Evolutionary conservation across 1,284 basidiomycete species (phyloP).

Genomic region (Moesziomyces sp.): DNA sequence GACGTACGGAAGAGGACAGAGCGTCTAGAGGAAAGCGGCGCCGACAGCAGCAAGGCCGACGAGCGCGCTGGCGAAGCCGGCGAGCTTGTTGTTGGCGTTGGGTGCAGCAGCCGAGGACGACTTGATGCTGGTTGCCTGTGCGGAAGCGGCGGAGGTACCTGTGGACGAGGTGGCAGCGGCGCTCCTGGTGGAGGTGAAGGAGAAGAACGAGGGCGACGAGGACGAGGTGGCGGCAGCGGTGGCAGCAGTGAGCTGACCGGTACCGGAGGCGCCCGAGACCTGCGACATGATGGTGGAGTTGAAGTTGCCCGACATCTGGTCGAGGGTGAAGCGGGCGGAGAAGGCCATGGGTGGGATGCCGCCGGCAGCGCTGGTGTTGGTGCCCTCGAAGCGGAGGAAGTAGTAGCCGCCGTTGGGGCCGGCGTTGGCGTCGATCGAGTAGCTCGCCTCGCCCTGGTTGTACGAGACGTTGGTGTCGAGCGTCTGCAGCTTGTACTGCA

Average conservation of each 20-base stretch:
- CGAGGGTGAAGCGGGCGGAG: slow-evolving; percentile 58
- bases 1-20: not conserved
- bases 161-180: slow-evolving; percentile 75
- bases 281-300: slow-evolving; percentile 53
- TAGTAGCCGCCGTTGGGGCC: slow-evolving; percentile 58
- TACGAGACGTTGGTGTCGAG: slow-evolving; percentile 43
- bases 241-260: slow-evolving; percentile 17
- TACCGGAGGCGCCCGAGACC: slow-evolving; percentile 20
- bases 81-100: slow-evolving; percentile 14
- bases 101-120: slow-evolving; percentile 22
- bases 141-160: slow-evolving; percentile 79
- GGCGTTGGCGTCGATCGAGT: slow-evolving; percentile 39
- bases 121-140: slow-evolving; percentile 22
- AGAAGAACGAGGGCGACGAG: slow-evolving; percentile 9
- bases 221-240: slow-evolving; percentile 13
- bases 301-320: slow-evolving; percentile 53
- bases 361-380: slow-evolving; percentile 35
- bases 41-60: slow-evolving; percentile 45
- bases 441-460: slow-evolving; percentile 18
- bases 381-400: slow-evolving; percentile 62
- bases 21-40: slow-evolving; percentile 35
- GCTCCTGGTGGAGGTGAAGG: slow-evolving; percentile 17
- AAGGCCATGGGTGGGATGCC: slow-evolving; percentile 55
- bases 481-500: slow-evolving; percentile 61
- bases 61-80: slow-evolving; percentile 27